Base-by-base conservation (phyloP, 805 yeast genomes). In the Debaryomyces maramus region DNA sequence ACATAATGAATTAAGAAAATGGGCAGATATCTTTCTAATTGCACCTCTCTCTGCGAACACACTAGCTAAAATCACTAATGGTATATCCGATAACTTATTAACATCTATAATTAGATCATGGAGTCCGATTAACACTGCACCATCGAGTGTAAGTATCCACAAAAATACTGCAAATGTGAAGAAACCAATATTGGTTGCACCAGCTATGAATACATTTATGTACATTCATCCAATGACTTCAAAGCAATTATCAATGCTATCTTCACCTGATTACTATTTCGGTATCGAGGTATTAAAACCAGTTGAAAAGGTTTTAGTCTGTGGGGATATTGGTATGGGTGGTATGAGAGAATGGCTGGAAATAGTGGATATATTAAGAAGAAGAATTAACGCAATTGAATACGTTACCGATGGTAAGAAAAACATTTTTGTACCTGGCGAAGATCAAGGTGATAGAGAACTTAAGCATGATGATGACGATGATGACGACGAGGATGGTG, bases 261-360 rank as follows among this genome's bases (percentile, higher is more conserved):
- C 61, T 7, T 56, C 60, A 26, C 54, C 56, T 10, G 74, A 70
- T 24, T 63, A 61, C 27, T 70, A 71, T 2, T 68, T 69, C 47
- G 74, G 73, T 8, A 58, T 69, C 38, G 75, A 70, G 41, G 53
- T 70, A 9, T 58, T 70, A 46, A 69, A 68, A 43, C 76, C 76
- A 11, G 74, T 70, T 7, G 76, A 70, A 39, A 70, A 70, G 47
- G 73, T 70, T 1, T 58, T 70, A 44, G 68, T 70, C 6, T 70
- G 76, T 54, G 76, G 76, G 5, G 76, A 70, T 46, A 70, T 70
- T 34, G 76, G 76, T 1, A 70, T 70, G 75, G 76, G 76, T 4
- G 76, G 76, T 6, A 70, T 70, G 76, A 52, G 75, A 37, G 76
- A 70, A 53, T 70, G 76, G 76, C 56, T 50, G 44, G 76, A 70